Percentiles rank a stretch among this genome's conserved stretches.
These are phyloP conservation scores for Coprinopsis cinerea DNA, from an alignment of 768 basidiomycete species.

Conservation along the genomic window DNA sequence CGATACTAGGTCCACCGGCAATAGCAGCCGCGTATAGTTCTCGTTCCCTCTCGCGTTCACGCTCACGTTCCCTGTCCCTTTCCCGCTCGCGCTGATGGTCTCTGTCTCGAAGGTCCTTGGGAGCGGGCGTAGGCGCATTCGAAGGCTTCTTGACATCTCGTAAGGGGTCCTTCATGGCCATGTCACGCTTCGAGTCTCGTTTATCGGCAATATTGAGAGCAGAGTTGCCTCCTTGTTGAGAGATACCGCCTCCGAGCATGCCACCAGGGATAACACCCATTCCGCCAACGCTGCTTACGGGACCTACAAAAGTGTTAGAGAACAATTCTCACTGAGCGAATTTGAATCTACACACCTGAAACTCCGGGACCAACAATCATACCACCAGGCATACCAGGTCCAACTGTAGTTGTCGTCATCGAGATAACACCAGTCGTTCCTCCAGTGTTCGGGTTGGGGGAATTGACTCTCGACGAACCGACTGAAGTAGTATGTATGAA, in stretches of 20 bases:
- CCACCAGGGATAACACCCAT: constrained; percentile 10
- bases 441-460: constrained; percentile 6
- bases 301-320: constrained; percentile 1
- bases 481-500: constrained; percentile 9
- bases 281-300: constrained; percentile 5
- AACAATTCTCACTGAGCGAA: background rate
- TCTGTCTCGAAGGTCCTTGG: constrained; percentile 9
- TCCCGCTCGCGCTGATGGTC: constrained; percentile 11
- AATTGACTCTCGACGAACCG: constrained; percentile 4
- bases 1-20: constrained; percentile 3
- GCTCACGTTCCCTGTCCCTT: constrained; percentile 11
- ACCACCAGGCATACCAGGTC: constrained; percentile 8
- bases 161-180: background rate
- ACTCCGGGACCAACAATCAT: constrained; percentile 3
- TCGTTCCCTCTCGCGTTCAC: constrained; percentile 12
- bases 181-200: constrained; percentile 1
- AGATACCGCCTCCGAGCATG: constrained; percentile 8
- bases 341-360: background rate
- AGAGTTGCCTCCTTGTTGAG: background rate
- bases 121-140: background rate
- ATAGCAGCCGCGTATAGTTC: constrained; percentile 11
- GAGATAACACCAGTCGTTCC: constrained; percentile 6
- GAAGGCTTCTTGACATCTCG: constrained; percentile 1
- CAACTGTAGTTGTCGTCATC: background rate
- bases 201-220: background rate